Evolutionary conservation across 106 monocot genomes (phyloP), one percentile per base, ranked within the genome.

Genomic region (Hemerocallis citrina): DNA sequence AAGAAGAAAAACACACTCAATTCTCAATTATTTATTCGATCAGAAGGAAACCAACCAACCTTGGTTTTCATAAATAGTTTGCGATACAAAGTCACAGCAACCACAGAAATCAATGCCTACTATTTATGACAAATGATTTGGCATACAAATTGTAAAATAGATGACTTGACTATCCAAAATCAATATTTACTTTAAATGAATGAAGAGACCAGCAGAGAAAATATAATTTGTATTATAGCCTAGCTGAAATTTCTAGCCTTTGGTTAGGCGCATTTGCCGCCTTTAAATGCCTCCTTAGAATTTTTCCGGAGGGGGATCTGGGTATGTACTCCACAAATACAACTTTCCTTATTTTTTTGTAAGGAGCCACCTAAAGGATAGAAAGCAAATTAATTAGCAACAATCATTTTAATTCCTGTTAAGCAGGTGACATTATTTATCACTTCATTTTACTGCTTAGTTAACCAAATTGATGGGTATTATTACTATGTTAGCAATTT

Each of bases 271-370:
- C 11, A 47, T 25, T 46, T 21, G 21, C 45, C 12, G 57, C 69
- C 59, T 74, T 89, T 28, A 89, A 71, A 28, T 25, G 65, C 63
- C 85, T 64, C 64, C 89, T 66, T 5, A 90, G 72, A 67, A 90
- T 90, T 45, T 89, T 90, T 34, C 89, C 89, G n/a, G 89, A 81
- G 10, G 89, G 78, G 21, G 89, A 82, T 59, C 81, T 78, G 27
- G 89, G 89, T 19, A 90, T 90, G 20, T 31, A 79, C 7, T 85
- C 79, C 43, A 85, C 62, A 57, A 90, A 90, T 24, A 64, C 29
- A 31, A 85, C 85, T 62, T 74, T 82, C 66, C 85, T 81, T 3
- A 90, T 76, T 67, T 76, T 90, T 76, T 90, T 90, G 43, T 90
- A 85, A 6, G 89, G 89, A 52, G 89, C 89, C 59, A 90, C 89